Evolutionary conservation across 192 early-diverging fungal genomes (phyloP), one percentile per base, ranked within the genome.

Genomic region (Geranomyces variabilis): DNA sequence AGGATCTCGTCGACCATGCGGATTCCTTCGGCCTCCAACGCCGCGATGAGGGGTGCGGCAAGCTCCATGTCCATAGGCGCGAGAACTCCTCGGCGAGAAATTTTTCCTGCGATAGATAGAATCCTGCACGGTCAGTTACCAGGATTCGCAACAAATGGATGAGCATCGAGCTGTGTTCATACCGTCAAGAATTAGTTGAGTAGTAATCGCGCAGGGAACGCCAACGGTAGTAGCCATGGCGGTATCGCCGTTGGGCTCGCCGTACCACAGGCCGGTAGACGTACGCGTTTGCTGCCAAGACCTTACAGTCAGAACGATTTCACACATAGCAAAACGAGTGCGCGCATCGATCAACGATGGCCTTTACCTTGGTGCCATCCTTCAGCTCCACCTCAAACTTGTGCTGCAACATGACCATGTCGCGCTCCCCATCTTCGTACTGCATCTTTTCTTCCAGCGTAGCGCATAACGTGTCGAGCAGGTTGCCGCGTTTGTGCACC

Each of bases 361-460:
- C 34, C 61, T 28, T 61, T 30, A 70, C 68, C 58, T 65, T 71
- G 55, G 70, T 69, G 46, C 78, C 95, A 75, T 96, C 89, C 82
- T 91, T 92, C 76, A 89, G 83, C 81, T 96, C 94, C 44, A 96
- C 85, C 74, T 93, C 96, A 76, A 99, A 99, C 78, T 89, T 89
- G 88, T 99, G 96, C 82, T 97, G 96, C 77, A 99, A 87, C 79
- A 99, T 90, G 56, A 97, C 93, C 90, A 99, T 91, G 80, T 99
- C 96, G 72, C 96, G 89, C 81, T 99, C 96, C 46, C 88, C 89
- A 67, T 87, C 83, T 66, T 80, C 92, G 77, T 96, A 99, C 86
- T 95, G 92, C 90, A 96, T 94, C 83, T 95, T 96, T 60, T 94
- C 89, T 80, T 99, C 94, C 12, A 99, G 82, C 17, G 94, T 93